These are phyloP conservation scores for Quercus dentata DNA, from an alignment of 306 rosid species.

Conservation along the genomic window DNA sequence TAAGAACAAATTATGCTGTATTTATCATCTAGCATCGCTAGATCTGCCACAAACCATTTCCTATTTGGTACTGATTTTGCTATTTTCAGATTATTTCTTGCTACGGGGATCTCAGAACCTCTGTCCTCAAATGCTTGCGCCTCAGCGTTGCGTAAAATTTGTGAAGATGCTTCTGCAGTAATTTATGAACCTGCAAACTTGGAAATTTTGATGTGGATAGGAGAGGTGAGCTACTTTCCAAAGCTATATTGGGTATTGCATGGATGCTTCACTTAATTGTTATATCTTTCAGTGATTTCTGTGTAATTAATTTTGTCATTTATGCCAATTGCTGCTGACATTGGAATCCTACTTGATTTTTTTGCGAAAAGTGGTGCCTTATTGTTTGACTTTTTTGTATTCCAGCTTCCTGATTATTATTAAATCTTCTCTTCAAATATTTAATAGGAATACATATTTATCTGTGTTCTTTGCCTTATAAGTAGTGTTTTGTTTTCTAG, in stretches of 20 bases:
- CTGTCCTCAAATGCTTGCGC: slow-evolving; percentile 84
- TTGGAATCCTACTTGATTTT: slow-evolving; percentile 6
- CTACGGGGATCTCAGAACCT: slow-evolving; percentile 82
- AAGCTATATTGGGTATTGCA: slow-evolving; percentile 1
- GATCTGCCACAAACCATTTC: background rate
- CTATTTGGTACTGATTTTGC: slow-evolving; percentile 28
- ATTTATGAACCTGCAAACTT: slow-evolving; percentile 85
- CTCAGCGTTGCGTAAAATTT: slow-evolving; percentile 81
- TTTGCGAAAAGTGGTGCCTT: background rate
- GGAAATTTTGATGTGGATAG: slow-evolving; percentile 96
- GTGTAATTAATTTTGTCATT: slow-evolving; percentile 5
- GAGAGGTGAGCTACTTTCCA: slow-evolving; percentile 66
- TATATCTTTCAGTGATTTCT: background rate
- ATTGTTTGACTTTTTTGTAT: slow-evolving; percentile 5
- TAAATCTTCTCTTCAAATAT: slow-evolving; percentile 12
- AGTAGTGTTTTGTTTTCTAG: slow-evolving; percentile 34
- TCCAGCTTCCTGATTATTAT: background rate
- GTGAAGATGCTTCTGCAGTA: slow-evolving; percentile 82
- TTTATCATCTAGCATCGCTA: background rate
- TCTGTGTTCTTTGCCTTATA: slow-evolving; percentile 10
- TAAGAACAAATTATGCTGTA: background rate
- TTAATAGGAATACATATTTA: slow-evolving; percentile 1
- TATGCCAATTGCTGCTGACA: slow-evolving; percentile 7
- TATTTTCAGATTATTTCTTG: slow-evolving; percentile 83
- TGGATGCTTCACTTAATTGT: background rate